Evolutionary conservation across 116 monocot genomes (phyloP).

Genomic region (Papilionanthe hybrid): DNA sequence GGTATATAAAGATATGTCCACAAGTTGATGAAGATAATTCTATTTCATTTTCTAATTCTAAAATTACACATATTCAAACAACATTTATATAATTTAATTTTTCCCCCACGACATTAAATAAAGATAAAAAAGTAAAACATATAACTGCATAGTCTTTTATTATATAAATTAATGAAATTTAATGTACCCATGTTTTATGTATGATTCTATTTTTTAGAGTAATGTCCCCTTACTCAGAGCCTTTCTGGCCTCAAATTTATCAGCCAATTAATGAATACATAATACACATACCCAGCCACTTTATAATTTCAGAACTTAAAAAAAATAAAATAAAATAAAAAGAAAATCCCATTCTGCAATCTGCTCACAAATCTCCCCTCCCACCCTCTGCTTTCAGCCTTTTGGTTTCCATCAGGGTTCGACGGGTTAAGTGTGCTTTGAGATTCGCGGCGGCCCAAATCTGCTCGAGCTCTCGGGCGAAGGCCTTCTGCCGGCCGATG

Average conservation of each 20-base stretch:
- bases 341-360: neutral
- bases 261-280: neutral
- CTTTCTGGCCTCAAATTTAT: neutral
- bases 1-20: no score
- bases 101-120: no score
- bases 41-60: no score
- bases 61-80: no score
- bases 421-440: neutral
- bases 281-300: neutral
- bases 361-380: neutral
- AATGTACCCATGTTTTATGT: neutral
- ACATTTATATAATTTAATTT: no score
- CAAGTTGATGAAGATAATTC: no score
- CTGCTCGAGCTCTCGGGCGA: constrained; percentile 71
- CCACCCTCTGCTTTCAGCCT: neutral
- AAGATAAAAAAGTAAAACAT: no score
- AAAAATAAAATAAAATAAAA: neutral
- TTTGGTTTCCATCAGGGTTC: neutral
- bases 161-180: neutral
- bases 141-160: neutral
- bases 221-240: neutral
- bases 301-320: neutral
- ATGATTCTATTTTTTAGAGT: neutral
- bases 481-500: constrained; percentile 67
- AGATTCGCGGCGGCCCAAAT: constrained; percentile 51